Base-by-base conservation (phyloP, 2,329 filamentous ascomycete species). In the Fusarium odoratissimum region DNA sequence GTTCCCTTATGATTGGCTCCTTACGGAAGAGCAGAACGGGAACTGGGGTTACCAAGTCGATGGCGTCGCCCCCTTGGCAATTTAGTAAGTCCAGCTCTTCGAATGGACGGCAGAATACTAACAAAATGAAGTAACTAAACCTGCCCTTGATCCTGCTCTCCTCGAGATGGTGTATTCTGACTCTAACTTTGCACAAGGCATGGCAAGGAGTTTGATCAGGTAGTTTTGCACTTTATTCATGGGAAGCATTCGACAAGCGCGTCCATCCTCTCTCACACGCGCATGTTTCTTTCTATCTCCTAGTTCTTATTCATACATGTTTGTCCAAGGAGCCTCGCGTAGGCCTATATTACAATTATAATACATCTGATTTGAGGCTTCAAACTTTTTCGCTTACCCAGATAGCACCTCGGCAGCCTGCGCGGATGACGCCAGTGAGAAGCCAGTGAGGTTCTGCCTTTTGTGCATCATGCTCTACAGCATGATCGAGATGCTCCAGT, bases 31-130 rank as follows among this genome's bases (percentile, higher is more conserved):
- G 85, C 90, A 91, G 78, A 95, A 94, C 74, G 94, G 95, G 63
- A 97, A 98, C 80, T 99, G 96, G 96, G 89, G 98, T 71, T 98
- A 97, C 83, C 94, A 95, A 79, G 94, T 98, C 62, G 96, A 99
- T 82, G 92, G 97, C 82, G 92, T 99, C 80, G 97, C 96, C 77
- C 96, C 96, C 63, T 86, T 99, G 83, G 95, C 98, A 84, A 98
- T 99, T 78, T 99, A 99, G 93, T 94, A 87, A 91, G 92, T 88
- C 19, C 14, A 19, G 38, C 35, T 30, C 21, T 35, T 10, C 17
- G 33, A 16, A 37, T 44, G n/a, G 12, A 33, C 23, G 40, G 17
- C 30, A 46, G 21, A 12, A 19, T 61, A 38, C 81, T 83, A 78
- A 83, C 77, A 40, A 30, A 49, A 14, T 46, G 13, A 49, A 83